Conservation (phyloP, 2,329 filamentous ascomycete species). For the Cladosporium austrohemisphaericum region DNA sequence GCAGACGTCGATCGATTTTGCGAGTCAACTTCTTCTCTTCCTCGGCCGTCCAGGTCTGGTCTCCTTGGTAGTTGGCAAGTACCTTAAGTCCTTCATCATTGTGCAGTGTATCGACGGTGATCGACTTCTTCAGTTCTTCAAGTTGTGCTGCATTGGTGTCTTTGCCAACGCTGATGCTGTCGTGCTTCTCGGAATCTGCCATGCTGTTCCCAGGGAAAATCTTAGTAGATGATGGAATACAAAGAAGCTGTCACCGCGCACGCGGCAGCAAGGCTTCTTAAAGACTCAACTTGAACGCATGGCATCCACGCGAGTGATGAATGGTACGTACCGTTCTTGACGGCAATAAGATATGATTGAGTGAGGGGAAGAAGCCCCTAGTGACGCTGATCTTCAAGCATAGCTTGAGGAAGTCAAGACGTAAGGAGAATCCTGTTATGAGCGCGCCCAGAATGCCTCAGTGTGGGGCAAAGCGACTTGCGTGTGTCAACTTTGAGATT, state of each 20-base stretch:
- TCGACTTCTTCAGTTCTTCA: slow-evolving; percentile 16
- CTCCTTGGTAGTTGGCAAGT: slow-evolving; percentile 18
- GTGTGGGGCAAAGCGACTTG: neutral
- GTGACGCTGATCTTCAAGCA: slow-evolving; percentile 9
- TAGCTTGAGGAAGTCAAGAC: neutral
- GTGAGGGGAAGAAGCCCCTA: slow-evolving; percentile 12
- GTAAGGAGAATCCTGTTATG: neutral
- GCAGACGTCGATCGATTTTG: slow-evolving; percentile 43
- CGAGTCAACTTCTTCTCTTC: slow-evolving; percentile 43
- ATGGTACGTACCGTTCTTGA: neutral
- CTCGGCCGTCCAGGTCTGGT: slow-evolving; percentile 37
- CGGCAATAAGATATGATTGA: slow-evolving; percentile 5
- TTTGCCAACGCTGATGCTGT: neutral
- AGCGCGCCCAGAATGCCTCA: slow-evolving; percentile 4
- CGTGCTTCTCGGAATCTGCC: neutral
- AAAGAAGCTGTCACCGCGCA: neutral
- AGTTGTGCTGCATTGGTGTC: slow-evolving; percentile 10
- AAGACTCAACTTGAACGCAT: neutral
- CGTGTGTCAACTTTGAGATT: too few relatives aligned
- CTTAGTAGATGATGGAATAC: neutral
- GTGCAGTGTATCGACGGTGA: slow-evolving; percentile 20
- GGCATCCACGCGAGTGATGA: slow-evolving; percentile 7
- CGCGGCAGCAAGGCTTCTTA: neutral
- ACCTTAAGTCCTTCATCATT: slow-evolving; percentile 20
- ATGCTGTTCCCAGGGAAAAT: neutral